phyloP scores from a whole-genome alignment of 2,329 filamentous ascomycete genomes.

The Aspergillus clavatus region DNA sequence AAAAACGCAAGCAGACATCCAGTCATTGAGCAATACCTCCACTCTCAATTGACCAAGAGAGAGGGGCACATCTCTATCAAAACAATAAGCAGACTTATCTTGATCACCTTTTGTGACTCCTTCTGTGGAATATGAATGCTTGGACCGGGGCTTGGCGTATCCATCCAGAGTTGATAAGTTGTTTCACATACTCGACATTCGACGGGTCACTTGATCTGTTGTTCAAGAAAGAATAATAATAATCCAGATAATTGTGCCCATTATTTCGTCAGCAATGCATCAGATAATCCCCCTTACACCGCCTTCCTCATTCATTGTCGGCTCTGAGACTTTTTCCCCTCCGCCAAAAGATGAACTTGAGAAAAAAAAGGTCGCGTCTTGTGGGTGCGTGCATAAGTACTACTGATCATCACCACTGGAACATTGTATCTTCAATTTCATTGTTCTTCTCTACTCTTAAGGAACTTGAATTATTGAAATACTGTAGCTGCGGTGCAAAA shows the following conservation, averaged over 20 bases:
- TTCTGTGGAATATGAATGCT: too few relatives aligned
- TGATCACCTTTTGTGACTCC: neutral
- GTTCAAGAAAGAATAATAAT: too few relatives aligned
- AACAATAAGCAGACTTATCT: neutral
- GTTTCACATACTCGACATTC: too few relatives aligned
- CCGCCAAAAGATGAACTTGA: neutral
- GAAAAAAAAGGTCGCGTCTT: neutral
- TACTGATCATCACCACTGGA: too few relatives aligned
- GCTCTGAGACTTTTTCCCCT: neutral
- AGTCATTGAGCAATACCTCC: neutral
- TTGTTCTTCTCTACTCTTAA: too few relatives aligned
- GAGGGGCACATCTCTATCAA: neutral
- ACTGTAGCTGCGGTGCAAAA: constrained; percentile 7
- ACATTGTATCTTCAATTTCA: too few relatives aligned
- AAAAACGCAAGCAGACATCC: neutral
- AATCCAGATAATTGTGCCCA: neutral
- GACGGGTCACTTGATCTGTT: too few relatives aligned
- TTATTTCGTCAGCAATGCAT: neutral
- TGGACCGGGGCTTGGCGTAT: too few relatives aligned
- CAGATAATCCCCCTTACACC: neutral
- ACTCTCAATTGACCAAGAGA: neutral
- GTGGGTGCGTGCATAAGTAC: neutral
- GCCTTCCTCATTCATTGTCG: neutral
- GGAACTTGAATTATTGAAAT: neutral
- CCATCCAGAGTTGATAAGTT: neutral